These are phyloP conservation scores for Tremellales sp. DNA, from an alignment of 1,284 basidiomycete genomes.

Conservation along the genomic window DNA sequence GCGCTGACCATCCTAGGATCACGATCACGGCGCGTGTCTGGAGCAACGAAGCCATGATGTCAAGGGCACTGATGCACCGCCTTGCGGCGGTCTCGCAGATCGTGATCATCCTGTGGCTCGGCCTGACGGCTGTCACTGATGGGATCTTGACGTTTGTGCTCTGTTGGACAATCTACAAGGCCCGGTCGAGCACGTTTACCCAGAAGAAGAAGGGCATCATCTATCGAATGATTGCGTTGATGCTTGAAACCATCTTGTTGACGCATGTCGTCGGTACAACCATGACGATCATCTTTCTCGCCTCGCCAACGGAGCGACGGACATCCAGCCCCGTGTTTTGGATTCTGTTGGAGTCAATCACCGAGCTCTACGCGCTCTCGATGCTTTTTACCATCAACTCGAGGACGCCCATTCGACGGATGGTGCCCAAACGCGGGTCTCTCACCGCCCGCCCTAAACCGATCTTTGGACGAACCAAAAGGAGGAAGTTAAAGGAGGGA, in stretches of 20 bases:
- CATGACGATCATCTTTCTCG: slow-evolving; percentile 38
- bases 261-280: slow-evolving; percentile 33
- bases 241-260: slow-evolving; percentile 36
- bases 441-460: no score
- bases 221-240: slow-evolving; percentile 24
- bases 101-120: slow-evolving; percentile 42
- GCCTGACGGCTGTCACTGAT: slow-evolving; percentile 34
- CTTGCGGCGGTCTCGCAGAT: slow-evolving; percentile 29
- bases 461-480: not conserved
- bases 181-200: slow-evolving; percentile 11
- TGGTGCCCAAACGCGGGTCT: not conserved
- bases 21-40: slow-evolving; percentile 34
- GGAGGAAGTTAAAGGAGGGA: not conserved
- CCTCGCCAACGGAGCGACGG: slow-evolving; percentile 24
- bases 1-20: slow-evolving; percentile 17
- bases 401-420: slow-evolving; percentile 9
- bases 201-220: slow-evolving; percentile 14
- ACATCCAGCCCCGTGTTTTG: slow-evolving; percentile 32
- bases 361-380: slow-evolving; percentile 35
- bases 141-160: slow-evolving; percentile 29
- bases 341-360: slow-evolving; percentile 34
- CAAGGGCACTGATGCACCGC: no score
- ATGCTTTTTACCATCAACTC: slow-evolving; percentile 39
- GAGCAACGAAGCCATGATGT: slow-evolving; percentile 29
- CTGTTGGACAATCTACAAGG: slow-evolving; percentile 14